Conservation (phyloP, 352 stramenopile genomes). For the Globisporangium radiosum region DNA sequence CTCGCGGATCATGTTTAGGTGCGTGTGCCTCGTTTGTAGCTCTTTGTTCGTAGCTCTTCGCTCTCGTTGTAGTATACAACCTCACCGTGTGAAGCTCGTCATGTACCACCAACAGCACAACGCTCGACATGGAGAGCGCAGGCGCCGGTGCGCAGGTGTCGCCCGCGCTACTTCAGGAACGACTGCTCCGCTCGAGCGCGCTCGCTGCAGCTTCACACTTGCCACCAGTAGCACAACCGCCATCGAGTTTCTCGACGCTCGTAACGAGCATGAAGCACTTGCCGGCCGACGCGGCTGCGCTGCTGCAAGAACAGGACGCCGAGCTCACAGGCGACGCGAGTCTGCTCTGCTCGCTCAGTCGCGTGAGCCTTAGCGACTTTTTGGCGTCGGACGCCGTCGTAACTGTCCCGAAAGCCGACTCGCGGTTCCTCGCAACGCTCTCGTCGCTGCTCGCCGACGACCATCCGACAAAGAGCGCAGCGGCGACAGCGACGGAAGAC, state of each 20-base stretch:
- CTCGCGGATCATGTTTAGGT: slow-evolving; percentile 73
- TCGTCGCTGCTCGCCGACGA: slow-evolving; percentile 32
- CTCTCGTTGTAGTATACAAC: too few species aligned
- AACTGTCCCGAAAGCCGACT: slow-evolving; percentile 3
- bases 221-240: slow-evolving; percentile 14
- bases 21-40: neutral
- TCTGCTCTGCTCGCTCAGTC: slow-evolving; percentile 45
- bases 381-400: slow-evolving; percentile 11
- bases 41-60: too few species aligned
- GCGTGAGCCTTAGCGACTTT: slow-evolving; percentile 51
- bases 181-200: neutral
- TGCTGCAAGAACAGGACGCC: slow-evolving; percentile 56
- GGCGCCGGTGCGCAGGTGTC: neutral
- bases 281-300: slow-evolving; percentile 33
- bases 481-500: slow-evolving; percentile 14
- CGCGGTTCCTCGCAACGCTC: slow-evolving; percentile 10
- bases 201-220: slow-evolving; percentile 5
- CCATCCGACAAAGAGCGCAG: slow-evolving; percentile 14
- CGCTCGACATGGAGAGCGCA: slow-evolving; percentile 19
- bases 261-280: slow-evolving; percentile 45
- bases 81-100: neutral
- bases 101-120: slow-evolving; percentile 1
- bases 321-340: slow-evolving; percentile 47
- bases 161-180: neutral
- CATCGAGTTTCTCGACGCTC: slow-evolving; percentile 48